Conservation (phyloP, 2,329 filamentous ascomycete species). For the Alternaria ethzedia region DNA sequence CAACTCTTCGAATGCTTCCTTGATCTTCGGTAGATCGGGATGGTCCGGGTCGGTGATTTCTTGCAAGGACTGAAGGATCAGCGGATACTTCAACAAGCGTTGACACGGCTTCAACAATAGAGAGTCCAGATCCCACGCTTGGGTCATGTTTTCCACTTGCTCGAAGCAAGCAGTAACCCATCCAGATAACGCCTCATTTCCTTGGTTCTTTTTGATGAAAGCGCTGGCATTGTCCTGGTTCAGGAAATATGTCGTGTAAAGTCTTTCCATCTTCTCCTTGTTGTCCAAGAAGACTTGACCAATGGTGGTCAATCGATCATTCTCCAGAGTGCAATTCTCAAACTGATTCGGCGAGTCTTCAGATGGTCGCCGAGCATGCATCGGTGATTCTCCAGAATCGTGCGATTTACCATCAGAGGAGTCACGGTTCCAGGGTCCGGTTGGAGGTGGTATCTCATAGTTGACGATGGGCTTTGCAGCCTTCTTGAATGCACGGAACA, state of each 20-base stretch:
- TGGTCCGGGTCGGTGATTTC: conserved; percentile 82
- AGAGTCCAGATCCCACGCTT: conserved; percentile 93
- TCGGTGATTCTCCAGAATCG: conserved; percentile 23
- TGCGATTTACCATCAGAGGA: conserved; percentile 24
- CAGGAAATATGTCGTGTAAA: conserved; percentile 69
- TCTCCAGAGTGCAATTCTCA: conserved; percentile 49
- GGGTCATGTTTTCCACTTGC: conserved; percentile 88
- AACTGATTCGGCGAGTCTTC: conserved; percentile 38
- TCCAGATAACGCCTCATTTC: conserved; percentile 66
- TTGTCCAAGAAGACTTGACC: conserved; percentile 65
- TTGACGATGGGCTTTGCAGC: conserved; percentile 79
- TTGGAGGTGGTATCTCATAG: conserved; percentile 46
- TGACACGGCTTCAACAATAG: conserved; percentile 98
- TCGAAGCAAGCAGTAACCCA: conserved; percentile 95
- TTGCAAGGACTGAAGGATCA: conserved; percentile 80
- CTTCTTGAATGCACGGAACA: conserved; percentile 80
- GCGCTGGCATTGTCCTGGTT: conserved; percentile 70
- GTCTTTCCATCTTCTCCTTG: conserved; percentile 65
- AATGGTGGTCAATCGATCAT: conserved; percentile 64
- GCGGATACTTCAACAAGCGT: conserved; percentile 89
- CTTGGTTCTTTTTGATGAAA: conserved; percentile 62
- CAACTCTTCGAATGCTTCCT: conserved; percentile 74
- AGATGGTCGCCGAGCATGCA: conserved; percentile 23
- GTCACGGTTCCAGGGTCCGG: conserved; percentile 33
- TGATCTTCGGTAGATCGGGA: conserved; percentile 76